These are phyloP conservation scores for Mesembryanthemum crystallinum DNA, from an alignment of 148 eudicot genomes.

Conservation along the genomic window DNA sequence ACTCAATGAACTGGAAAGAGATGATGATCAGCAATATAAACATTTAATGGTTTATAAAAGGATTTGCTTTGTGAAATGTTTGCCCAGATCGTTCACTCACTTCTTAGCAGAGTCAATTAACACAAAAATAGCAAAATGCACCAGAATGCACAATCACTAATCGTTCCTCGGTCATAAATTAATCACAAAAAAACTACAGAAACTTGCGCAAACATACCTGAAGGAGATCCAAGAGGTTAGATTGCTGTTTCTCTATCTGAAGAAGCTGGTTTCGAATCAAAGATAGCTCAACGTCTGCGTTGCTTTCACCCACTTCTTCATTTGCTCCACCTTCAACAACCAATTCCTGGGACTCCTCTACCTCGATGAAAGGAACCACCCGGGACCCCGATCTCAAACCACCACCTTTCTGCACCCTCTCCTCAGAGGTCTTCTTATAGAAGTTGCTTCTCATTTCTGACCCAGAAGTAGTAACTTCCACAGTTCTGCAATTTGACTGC, in stretches of 20 bases:
- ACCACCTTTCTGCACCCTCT: constrained; percentile 29
- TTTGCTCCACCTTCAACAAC: constrained; percentile 18
- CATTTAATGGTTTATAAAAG: not conserved
- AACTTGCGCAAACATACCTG: constrained; percentile 41
- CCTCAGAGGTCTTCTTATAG: constrained; percentile 33
- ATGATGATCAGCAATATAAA: not conserved
- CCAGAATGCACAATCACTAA: not conserved
- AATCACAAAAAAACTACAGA: not conserved
- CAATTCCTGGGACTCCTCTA: constrained; percentile 19
- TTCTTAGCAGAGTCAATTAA: not conserved
- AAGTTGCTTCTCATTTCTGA: constrained; percentile 29
- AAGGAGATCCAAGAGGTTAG: constrained; percentile 55
- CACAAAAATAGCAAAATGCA: not conserved
- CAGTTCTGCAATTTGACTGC: constrained; percentile 14
- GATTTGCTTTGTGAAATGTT: not conserved
- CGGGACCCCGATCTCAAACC: constrained; percentile 41
- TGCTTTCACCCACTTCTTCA: constrained; percentile 42
- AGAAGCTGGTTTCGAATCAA: constrained; percentile 59
- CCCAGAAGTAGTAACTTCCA: constrained; percentile 22
- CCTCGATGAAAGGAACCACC: constrained; percentile 53
- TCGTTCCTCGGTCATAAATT: not conserved
- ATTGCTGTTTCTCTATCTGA: constrained; percentile 80
- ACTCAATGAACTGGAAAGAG: not conserved
- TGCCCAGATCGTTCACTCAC: not conserved
- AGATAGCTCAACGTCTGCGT: constrained; percentile 48